Evolutionary conservation across 139 green algal species (phyloP), one percentile per base, ranked within the genome.

Genomic region (Haematococcus sp.): DNA sequence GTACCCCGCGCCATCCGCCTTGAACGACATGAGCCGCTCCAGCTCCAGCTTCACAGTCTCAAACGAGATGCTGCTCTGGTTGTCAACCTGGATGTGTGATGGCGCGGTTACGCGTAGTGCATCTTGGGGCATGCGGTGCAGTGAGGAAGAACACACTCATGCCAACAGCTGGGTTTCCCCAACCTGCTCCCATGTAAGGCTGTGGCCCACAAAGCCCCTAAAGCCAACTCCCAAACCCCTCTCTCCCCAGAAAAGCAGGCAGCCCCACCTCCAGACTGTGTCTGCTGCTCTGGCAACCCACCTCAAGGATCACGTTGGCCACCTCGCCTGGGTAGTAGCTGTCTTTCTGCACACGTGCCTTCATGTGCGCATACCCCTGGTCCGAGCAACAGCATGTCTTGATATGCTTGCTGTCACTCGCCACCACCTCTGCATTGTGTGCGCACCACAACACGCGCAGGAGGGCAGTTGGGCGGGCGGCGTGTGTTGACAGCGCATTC

Each of bases 301-400:
- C 58, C 58, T 65, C 20, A 17, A 65, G 27, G 4, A 65, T 33
- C 58, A 34, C 58, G 58, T 65, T 34, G 25, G 28, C 58, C n/a
- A 34, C 11, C 27, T 65, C 58, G 4, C 58, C 58, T 5, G 58
- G 58, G 27, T 34, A 34, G 25, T 65, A 65, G n/a, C 23, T 34
- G 27, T 65, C 58, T n/a, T 65, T 65, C 58, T 65, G 20, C 58
- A 65, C 58, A 34, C 28, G 25, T 15, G 58, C 58, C 25, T n/a
- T 65, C 25, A 65, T 65, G n/a, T 34, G 28, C 4, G 25, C 58
- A 33, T 43, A 34, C 20, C 58, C 58, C 58, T 65, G 4, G 58
- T 34, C 58, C 20, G 20, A 34, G 58, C 58, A 65, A n/a, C 58
- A 65, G 58, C 58, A 65, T 4, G 58, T 27, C n/a, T 34, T 65